phyloP scores from a whole-genome alignment of 495 filamentous ascomycete genomes.

The Aspergillus taichungensis region DNA sequence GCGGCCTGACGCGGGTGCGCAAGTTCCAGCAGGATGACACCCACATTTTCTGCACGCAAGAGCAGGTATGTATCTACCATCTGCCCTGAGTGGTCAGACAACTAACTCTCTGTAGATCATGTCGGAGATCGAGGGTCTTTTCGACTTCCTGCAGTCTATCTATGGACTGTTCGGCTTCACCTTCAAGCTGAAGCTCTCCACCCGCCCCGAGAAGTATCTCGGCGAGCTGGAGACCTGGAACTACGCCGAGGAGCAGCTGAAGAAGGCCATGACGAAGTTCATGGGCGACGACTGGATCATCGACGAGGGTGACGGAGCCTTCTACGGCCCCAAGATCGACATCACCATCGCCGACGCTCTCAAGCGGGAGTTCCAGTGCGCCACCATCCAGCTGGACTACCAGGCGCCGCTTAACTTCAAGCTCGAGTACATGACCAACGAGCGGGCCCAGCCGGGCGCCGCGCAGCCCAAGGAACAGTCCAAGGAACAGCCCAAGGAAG shows the following conservation, averaged over 20 bases:
- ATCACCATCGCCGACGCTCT: slow-evolving; percentile 80
- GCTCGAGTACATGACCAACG: slow-evolving; percentile 71
- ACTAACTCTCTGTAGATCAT: slow-evolving; percentile 48
- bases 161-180: slow-evolving; percentile 89
- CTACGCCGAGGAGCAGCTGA: slow-evolving; percentile 70
- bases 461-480: no score
- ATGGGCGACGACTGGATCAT: slow-evolving; percentile 72
- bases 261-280: slow-evolving; percentile 71
- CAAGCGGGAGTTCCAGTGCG: slow-evolving; percentile 76
- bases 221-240: slow-evolving; percentile 85
- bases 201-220: slow-evolving; percentile 84
- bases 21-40: slow-evolving; percentile 93
- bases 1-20: slow-evolving; percentile 82
- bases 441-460: slow-evolving; percentile 38
- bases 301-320: slow-evolving; percentile 90
- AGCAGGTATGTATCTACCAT: slow-evolving; percentile 44
- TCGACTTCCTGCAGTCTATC: slow-evolving; percentile 75
- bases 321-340: slow-evolving; percentile 95
- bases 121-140: slow-evolving; percentile 75
- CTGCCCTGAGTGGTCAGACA: not conserved
- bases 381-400: slow-evolving; percentile 96
- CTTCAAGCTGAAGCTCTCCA: slow-evolving; percentile 95
- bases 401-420: slow-evolving; percentile 80
- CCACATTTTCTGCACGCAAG: slow-evolving; percentile 83
- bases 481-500: slow-evolving; percentile 20